Evolutionary conservation across 2,329 filamentous ascomycete species (phyloP).

Genomic region (Fusarium lateritium): DNA sequence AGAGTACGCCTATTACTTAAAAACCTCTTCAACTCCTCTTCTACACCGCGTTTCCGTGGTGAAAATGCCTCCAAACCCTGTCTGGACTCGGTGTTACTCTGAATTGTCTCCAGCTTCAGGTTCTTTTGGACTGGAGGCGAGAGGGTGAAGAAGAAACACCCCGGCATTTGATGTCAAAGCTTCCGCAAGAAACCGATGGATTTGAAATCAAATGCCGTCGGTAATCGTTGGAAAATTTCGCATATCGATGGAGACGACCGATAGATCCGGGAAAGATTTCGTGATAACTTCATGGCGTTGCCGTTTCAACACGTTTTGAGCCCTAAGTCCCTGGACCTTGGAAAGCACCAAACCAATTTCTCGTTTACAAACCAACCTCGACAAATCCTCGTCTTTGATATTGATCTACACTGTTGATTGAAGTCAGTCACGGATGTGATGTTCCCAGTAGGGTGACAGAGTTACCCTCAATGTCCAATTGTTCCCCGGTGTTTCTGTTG

Average conservation of each 20-base stretch:
- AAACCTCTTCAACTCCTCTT: constrained; percentile 26
- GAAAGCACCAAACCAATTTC: background rate
- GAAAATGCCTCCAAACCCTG: constrained; percentile 26
- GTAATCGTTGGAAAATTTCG: constrained; percentile 1
- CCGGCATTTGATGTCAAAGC: constrained; percentile 23
- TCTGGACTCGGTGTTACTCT: constrained; percentile 34
- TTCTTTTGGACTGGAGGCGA: constrained; percentile 16
- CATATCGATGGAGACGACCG: background rate
- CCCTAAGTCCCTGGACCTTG: constrained; percentile 14
- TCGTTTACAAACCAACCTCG: background rate
- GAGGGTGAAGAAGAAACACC: constrained; percentile 3
- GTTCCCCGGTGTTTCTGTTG: background rate
- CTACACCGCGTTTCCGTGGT: constrained; percentile 31
- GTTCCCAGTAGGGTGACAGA: no score
- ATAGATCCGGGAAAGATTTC: constrained; percentile 15
- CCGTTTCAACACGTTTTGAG: constrained; percentile 19
- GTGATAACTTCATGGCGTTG: constrained; percentile 32
- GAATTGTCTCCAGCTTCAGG: constrained; percentile 19
- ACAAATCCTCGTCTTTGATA: background rate
- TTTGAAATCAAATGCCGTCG: constrained; percentile 10
- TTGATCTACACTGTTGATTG: constrained; percentile 11
- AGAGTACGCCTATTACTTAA: constrained; percentile 25
- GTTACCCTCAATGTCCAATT: background rate
- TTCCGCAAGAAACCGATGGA: constrained; percentile 14
- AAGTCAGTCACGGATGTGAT: constrained; percentile 12